Base-by-base conservation (phyloP, 2,329 filamentous ascomycete genomes). In the Huntiella savannae region DNA sequence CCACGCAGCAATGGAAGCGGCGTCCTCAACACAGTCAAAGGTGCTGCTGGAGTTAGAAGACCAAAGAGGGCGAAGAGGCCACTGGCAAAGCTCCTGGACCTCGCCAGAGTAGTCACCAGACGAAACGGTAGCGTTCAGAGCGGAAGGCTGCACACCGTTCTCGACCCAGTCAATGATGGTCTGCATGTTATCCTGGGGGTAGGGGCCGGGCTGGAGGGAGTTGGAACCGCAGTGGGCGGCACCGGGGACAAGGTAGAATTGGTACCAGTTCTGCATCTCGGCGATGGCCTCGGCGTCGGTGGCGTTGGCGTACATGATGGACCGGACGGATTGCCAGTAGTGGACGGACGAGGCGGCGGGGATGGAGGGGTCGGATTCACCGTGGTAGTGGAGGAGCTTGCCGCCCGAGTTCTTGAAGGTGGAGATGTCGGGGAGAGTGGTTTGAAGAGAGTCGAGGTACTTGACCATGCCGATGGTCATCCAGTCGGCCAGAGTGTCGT, bases 181-280 rank as follows among this genome's bases (percentile, higher is more conserved):
- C 15, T 60, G 46, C 33, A 64, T 50, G 45, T 65, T 56, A 45
- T 58, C 55, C 58, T 58, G 63, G 4, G 62, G 62, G 15, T 60
- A 60, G 32, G 56, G 53, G 5, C 54, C 52, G 10, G 40, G 40
- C 40, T 41, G 40, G 19, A 41, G 40, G 2, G 54, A 50, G 7
- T 58, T 54, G 22, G 51, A 48, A 33, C 48, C 50, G 47, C 71
- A 75, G 52, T 74, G 70, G 3, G 56, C 59, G 59, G 72, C 65
- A 1, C 69, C 70, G 1, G 69, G 68, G 4, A 72, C 62, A 3
- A 60, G 55, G 54, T 73, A 73, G 52, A 69, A 60, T 2, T 61
- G 55, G 56, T 70, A 75, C 54, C 70, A 69, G 4, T 28, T 13
- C 40, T 41, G 28, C 17, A 41, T 28, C 12, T 67, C 64, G 2